phyloP scores from a whole-genome alignment of 306 rosid genomes.

The Carpinus viminea region DNA sequence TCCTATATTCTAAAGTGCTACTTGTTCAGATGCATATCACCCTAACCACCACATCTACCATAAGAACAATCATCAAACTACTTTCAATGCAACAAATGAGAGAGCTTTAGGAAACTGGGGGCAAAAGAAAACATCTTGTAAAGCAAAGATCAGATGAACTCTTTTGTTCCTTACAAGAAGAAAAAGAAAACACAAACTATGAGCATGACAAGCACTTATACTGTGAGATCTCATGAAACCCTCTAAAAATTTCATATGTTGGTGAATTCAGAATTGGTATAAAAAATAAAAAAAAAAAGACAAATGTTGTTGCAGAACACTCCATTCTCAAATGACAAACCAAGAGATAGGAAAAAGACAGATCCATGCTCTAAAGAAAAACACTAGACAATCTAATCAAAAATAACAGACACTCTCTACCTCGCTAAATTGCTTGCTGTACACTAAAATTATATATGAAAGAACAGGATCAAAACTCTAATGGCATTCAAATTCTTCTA shows the following conservation, averaged over 20 bases:
- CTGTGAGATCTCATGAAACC: not conserved
- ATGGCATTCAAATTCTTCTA: not conserved
- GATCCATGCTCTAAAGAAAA: not conserved
- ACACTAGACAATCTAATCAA: not conserved
- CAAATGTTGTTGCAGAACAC: not conserved
- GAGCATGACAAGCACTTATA: not conserved
- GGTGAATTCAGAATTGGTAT: not conserved
- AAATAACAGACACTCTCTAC: not conserved
- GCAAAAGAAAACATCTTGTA: too few species aligned
- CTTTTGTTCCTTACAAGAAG: too few species aligned
- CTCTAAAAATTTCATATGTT: not conserved
- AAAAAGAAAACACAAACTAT: too few species aligned
- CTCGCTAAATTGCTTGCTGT: slow-evolving; percentile 1
- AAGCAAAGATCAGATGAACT: too few species aligned
- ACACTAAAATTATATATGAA: not conserved
- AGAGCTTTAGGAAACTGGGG: too few species aligned
- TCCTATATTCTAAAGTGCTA: not conserved
- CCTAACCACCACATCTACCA: not conserved
- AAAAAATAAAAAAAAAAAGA: not conserved
- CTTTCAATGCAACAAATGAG: too few species aligned
- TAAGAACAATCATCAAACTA: not conserved
- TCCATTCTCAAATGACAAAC: not conserved
- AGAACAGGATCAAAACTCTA: not conserved
- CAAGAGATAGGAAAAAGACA: not conserved
- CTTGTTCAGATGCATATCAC: not conserved